Base-by-base conservation (phyloP, 345 rosid species). In the Sisymbrium irio region DNA sequence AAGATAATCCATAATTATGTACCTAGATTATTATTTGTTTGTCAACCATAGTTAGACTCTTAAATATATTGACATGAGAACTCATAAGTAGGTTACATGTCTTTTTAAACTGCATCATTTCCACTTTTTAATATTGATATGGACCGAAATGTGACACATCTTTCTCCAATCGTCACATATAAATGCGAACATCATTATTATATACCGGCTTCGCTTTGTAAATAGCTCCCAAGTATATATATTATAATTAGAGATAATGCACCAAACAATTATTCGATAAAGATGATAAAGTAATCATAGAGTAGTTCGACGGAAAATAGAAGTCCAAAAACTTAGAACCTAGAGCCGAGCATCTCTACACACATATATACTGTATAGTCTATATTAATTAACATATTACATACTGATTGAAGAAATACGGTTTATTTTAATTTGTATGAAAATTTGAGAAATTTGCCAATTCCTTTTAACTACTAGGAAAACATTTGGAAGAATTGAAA, bases 251-350 rank as follows among this genome's bases (percentile, higher is more conserved):
- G 47, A 44, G 30, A 63, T 53, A 41, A 53, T 39, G 10, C 63
- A 72, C 69, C 63, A 72, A 62, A 72, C 63, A 2, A 9, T 62
- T 64, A 73, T 73, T 73, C 77, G 57, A 42, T 64, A 44, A 44
- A 54, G 57, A 53, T 30, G 56, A 63, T 22, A 63, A 27, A 72
- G 67, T 62, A 72, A 63, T 53, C 63, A 63, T 72, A 41, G 63
- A 44, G 27, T 72, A 14, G 70, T 33, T 72, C 70, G 56, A 62
- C 10, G 18, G 62, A 62, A 42, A 54, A 54, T 54, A 54, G 11
- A 42, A 19, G 46, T 73, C 71, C 64, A 54, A 44, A 54, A 62
- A 37, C 75, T 27, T 18, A 9, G 69, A 62, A 72, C 62, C 76
- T 50, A 51, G 37, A 50, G 37, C 41, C 40, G 47, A 37, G 42